These are phyloP conservation scores for Acacia crassicarpa DNA, from an alignment of 306 rosid genomes.

Conservation along the genomic window DNA sequence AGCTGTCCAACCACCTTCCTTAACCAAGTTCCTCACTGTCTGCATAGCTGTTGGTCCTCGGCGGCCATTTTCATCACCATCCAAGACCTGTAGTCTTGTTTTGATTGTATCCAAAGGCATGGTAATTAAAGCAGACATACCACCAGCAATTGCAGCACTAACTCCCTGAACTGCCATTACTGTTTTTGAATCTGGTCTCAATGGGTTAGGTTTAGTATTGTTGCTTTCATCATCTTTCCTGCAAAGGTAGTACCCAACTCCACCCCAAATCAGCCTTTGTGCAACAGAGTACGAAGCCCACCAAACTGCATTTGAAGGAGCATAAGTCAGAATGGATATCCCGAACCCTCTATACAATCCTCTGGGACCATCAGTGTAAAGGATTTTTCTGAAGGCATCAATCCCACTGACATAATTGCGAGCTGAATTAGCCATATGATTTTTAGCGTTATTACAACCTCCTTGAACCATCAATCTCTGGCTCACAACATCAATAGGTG, in stretches of 20 bases:
- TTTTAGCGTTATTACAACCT: slow-evolving; percentile 25
- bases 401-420: slow-evolving; percentile 61
- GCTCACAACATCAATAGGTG: slow-evolving; percentile 82
- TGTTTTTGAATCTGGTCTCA: slow-evolving; percentile 64
- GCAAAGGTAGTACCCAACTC: slow-evolving; percentile 54
- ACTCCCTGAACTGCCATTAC: slow-evolving; percentile 87
- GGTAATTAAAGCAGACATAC: slow-evolving; percentile 80
- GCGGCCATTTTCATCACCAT: slow-evolving; percentile 80
- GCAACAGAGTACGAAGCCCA: slow-evolving; percentile 89
- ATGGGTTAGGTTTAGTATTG: slow-evolving; percentile 31
- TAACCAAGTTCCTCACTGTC: slow-evolving; percentile 72
- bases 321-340: slow-evolving; percentile 79
- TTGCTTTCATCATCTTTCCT: slow-evolving; percentile 47
- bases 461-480: slow-evolving; percentile 81
- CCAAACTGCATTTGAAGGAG: slow-evolving; percentile 91
- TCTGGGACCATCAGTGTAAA: slow-evolving; percentile 61
- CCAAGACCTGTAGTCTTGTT: slow-evolving; percentile 84
- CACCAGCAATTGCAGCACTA: slow-evolving; percentile 93
- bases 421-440: slow-evolving; percentile 41
- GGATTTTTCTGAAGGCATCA: slow-evolving; percentile 78
- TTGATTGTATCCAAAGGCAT: slow-evolving; percentile 90
- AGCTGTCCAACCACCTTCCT: slow-evolving; percentile 89
- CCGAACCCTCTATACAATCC: slow-evolving; percentile 81
- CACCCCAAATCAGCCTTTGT: slow-evolving; percentile 78
- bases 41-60: slow-evolving; percentile 69